These are phyloP conservation scores for Aspergillus conjunctus DNA, from an alignment of 495 filamentous ascomycete genomes.

Conservation along the genomic window DNA sequence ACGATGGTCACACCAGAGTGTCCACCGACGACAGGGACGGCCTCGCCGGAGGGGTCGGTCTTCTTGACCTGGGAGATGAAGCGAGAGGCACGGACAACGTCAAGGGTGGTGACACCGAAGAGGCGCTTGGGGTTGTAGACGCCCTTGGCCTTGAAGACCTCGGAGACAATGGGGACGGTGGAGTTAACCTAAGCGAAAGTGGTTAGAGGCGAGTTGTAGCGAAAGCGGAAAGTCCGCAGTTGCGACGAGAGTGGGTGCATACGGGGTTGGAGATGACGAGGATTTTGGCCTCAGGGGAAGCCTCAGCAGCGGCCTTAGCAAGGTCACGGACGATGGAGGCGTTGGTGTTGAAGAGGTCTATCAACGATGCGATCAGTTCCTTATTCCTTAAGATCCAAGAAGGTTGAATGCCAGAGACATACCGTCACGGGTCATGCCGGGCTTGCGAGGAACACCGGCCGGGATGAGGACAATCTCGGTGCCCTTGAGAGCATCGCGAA, in stretches of 20 bases:
- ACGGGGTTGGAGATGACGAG: constrained; percentile 97
- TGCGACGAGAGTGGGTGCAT: constrained; percentile 25
- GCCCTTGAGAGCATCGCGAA: constrained; percentile 76
- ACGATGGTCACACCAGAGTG: constrained; percentile 99
- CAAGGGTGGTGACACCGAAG: constrained; percentile 98
- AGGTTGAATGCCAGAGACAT: constrained; percentile 20
- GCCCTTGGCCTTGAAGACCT: constrained; percentile 89
- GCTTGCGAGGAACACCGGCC: constrained; percentile 97
- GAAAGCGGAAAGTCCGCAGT: not conserved
- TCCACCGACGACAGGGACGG: constrained; percentile 92
- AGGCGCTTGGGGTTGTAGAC: constrained; percentile 99
- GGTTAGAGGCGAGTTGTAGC: constrained; percentile 1
- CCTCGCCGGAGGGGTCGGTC: constrained; percentile 88
- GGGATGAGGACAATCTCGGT: constrained; percentile 95
- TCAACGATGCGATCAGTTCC: constrained; percentile 8
- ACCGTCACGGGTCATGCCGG: constrained; percentile 98
- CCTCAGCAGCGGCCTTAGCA: constrained; percentile 90
- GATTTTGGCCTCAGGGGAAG: constrained; percentile 89
- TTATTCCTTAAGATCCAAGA: not conserved
- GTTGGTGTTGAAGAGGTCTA: constrained; percentile 99
- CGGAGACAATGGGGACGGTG: constrained; percentile 94
- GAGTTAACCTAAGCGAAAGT: constrained; percentile 70
- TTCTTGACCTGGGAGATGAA: constrained; percentile 93
- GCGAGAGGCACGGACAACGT: constrained; percentile 94
- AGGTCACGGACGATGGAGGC: constrained; percentile 98